phyloP scores from a whole-genome alignment of 495 filamentous ascomycete genomes.

The Rhizodiscina lignyota region DNA sequence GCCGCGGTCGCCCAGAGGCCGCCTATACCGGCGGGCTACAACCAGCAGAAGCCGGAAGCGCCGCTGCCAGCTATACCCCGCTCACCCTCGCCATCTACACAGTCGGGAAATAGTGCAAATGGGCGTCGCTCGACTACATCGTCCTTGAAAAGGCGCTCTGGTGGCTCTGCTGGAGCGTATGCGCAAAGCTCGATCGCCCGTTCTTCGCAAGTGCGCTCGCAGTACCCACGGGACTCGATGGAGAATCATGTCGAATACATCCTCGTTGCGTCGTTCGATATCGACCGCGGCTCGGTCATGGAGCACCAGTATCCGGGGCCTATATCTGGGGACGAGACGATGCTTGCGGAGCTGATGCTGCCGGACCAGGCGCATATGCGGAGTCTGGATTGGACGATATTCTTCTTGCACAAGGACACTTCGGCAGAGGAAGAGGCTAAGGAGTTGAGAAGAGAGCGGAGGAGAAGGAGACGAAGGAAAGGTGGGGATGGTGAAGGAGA shows the following conservation, averaged over 20 bases:
- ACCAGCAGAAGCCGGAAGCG: too few relatives aligned
- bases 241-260: constrained; percentile 99
- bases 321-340: constrained; percentile 93
- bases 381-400: constrained; percentile 97
- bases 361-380: constrained; percentile 92
- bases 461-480: constrained; percentile 23
- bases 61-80: too few relatives aligned
- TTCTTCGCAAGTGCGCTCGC: constrained; percentile 49
- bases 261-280: constrained; percentile 94
- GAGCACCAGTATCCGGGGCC: constrained; percentile 91
- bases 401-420: constrained; percentile 93
- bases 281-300: constrained; percentile 92
- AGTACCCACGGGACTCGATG: constrained; percentile 61
- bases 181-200: too few relatives aligned
- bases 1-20: too few relatives aligned
- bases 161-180: too few relatives aligned
- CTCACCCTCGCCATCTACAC: too few relatives aligned
- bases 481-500: constrained; percentile 20
- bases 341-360: constrained; percentile 97
- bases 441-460: constrained; percentile 35
- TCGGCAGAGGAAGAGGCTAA: constrained; percentile 53
- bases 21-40: too few relatives aligned
- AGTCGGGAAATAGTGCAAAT: too few relatives aligned
- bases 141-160: too few relatives aligned
- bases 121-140: too few relatives aligned